Evolutionary conservation across 1,284 basidiomycete genomes (phyloP), one percentile per base, ranked within the genome.

Genomic region (Trametes sp.): DNA sequence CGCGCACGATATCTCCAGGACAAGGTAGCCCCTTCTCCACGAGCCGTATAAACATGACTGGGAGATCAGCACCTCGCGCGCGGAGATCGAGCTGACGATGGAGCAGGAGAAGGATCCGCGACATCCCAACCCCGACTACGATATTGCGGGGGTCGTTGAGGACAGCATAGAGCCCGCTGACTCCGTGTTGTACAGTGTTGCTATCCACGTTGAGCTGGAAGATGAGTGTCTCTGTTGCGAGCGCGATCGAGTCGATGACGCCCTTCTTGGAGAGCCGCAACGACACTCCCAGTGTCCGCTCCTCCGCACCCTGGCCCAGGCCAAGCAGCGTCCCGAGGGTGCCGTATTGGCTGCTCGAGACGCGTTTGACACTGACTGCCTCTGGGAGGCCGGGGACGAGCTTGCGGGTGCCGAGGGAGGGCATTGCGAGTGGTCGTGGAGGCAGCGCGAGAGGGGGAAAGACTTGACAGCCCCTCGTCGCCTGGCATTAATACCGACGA

Each of bases 241-340:
- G 46, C 1, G 62, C 67, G 57, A 68, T 28, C 24, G 64, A 51
- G 7, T 59, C 41, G 35, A 67, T 42, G 14, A 14, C 7, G 21
- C 59, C 66, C 41, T 58, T 48, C 35, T 59, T 48, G 11, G 55
- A 55, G 14, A 67, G 54, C 52, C 63, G 57, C 26, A 61, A 29
- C 11, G 57, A 57, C 6, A 58, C 61, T 4, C 66, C 66, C 11
- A 64, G 42, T 0, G 59, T 44, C 51, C 33, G 56, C 42, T n/a
- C 41, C 33, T 38, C 24, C 23, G 42, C 36, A 36, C 50, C 42
- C 23, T 38, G 16, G 41, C 19, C 51, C 23, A 48, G 33, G 42
- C 33, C 57, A 35, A 59, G 57, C 50, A 59, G 50, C 29, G 31
- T n/a, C 31, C 19, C 51, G 8, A 59, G 42, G 19, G 28, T n/a